phyloP scores from a whole-genome alignment of 139 green algal species.

The Nannochloris sp. region DNA sequence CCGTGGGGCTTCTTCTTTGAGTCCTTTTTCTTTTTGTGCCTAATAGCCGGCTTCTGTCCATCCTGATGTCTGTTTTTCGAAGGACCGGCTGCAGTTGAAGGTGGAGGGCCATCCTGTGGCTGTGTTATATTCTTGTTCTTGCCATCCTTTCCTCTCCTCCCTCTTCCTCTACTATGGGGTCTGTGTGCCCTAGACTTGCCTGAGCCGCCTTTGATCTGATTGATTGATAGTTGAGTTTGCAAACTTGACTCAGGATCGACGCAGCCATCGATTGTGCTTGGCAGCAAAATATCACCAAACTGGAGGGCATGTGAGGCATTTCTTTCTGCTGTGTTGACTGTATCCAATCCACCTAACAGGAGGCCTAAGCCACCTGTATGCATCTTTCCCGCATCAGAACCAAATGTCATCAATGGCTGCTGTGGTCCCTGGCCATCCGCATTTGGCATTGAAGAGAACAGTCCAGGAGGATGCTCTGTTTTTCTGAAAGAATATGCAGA shows the following conservation, averaged over 20 bases:
- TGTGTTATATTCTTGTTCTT: too few species aligned
- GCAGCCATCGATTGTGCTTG: conserved; percentile 24
- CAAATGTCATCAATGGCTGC: background rate
- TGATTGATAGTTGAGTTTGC: background rate
- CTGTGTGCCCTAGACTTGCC: background rate
- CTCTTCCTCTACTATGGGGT: background rate
- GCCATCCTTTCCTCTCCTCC: background rate
- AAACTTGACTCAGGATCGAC: conserved; percentile 13
- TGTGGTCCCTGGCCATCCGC: background rate
- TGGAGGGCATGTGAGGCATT: background rate
- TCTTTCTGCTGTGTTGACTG: background rate
- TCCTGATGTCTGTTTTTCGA: background rate
- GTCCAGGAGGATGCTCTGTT: conserved; percentile 2
- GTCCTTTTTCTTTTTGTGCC: too few species aligned
- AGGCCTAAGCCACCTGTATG: background rate
- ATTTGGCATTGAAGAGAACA: conserved; percentile 1
- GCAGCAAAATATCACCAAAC: conserved; percentile 16
- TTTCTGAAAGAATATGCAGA: background rate
- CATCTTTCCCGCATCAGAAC: background rate
- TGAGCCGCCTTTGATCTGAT: background rate
- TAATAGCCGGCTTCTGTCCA: too few species aligned
- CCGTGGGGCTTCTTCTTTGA: too few species aligned
- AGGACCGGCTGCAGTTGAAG: background rate
- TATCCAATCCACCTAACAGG: background rate
- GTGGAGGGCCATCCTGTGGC: background rate